Conservation (phyloP, 2,329 filamentous ascomycete species). For the Aureobasidium zeae region DNA sequence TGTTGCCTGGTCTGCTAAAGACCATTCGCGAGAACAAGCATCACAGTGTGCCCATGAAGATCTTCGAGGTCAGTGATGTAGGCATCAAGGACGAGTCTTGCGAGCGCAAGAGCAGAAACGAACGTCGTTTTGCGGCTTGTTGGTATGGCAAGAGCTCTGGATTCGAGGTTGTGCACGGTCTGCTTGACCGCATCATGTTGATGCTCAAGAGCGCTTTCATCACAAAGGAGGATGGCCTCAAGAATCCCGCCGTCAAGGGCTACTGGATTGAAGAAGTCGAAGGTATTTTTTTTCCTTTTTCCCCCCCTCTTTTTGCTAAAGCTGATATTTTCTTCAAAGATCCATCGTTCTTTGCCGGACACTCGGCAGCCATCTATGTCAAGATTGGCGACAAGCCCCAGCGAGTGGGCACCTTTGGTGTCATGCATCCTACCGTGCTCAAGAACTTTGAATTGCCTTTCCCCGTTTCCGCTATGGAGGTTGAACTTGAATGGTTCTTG, state of each 20-base stretch:
- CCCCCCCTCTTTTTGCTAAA: neutral
- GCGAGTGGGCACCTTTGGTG: slow-evolving; percentile 82
- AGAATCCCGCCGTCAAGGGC: slow-evolving; percentile 40
- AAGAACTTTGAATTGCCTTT: slow-evolving; percentile 91
- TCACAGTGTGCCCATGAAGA: slow-evolving; percentile 78
- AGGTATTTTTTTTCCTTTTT: slow-evolving; percentile 39
- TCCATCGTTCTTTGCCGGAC: slow-evolving; percentile 82
- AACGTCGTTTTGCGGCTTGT: slow-evolving; percentile 90
- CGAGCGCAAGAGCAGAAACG: slow-evolving; percentile 84
- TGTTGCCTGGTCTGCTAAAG: slow-evolving; percentile 83
- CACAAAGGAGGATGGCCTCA: slow-evolving; percentile 60
- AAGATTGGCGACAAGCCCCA: slow-evolving; percentile 61
- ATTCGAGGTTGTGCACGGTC: slow-evolving; percentile 90
- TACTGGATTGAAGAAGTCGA: slow-evolving; percentile 96
- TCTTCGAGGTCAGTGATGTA: slow-evolving; percentile 86
- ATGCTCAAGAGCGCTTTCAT: slow-evolving; percentile 84
- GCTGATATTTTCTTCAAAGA: slow-evolving; percentile 37
- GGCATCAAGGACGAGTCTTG: slow-evolving; percentile 75
- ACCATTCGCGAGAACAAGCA: slow-evolving; percentile 90
- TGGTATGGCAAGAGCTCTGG: slow-evolving; percentile 91
- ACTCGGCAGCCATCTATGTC: slow-evolving; percentile 76
- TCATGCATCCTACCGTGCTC: slow-evolving; percentile 84
- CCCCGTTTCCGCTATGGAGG: slow-evolving; percentile 65
- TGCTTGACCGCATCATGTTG: slow-evolving; percentile 81
- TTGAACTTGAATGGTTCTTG: slow-evolving; percentile 15